Evolutionary conservation across 2,329 filamentous ascomycete genomes (phyloP).

Genomic region (Rutstroemia sp.): DNA sequence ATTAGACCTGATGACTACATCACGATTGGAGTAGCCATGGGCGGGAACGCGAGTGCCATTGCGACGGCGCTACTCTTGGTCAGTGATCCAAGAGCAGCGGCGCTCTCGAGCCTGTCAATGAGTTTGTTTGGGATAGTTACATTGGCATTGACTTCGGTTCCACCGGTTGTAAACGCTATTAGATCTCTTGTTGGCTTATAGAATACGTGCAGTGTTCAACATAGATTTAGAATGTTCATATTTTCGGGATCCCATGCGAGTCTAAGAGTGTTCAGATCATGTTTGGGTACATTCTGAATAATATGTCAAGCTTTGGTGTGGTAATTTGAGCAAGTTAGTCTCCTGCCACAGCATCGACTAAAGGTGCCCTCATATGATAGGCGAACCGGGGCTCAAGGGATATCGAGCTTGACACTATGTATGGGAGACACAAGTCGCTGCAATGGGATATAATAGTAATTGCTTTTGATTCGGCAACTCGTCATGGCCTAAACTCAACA

Average conservation of each 20-base stretch:
- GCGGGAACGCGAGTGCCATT: slow-evolving; percentile 52
- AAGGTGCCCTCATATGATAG: too few species aligned
- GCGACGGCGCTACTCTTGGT: slow-evolving; percentile 49
- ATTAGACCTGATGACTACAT: slow-evolving; percentile 56
- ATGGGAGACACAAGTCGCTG: too few species aligned
- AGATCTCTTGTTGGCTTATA: slow-evolving; percentile 39
- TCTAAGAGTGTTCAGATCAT: too few species aligned
- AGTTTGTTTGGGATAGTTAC: slow-evolving; percentile 53
- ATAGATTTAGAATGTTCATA: background rate
- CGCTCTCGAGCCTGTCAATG: slow-evolving; percentile 53
- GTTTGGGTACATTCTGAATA: too few species aligned
- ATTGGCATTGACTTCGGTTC: slow-evolving; percentile 50
- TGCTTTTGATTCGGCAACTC: background rate
- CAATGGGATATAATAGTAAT: background rate
- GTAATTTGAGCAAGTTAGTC: too few species aligned
- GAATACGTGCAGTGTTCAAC: background rate
- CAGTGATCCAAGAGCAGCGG: slow-evolving; percentile 50
- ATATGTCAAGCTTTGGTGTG: too few species aligned
- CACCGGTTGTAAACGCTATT: slow-evolving; percentile 42
- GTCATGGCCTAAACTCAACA: background rate
- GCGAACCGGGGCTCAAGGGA: too few species aligned
- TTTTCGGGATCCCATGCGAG: background rate
- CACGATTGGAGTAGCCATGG: slow-evolving; percentile 53
- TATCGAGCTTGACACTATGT: too few species aligned
- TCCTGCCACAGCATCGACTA: too few species aligned